Conservation (phyloP, 176 grass and related monocot species). For the Avena eriantha region DNA sequence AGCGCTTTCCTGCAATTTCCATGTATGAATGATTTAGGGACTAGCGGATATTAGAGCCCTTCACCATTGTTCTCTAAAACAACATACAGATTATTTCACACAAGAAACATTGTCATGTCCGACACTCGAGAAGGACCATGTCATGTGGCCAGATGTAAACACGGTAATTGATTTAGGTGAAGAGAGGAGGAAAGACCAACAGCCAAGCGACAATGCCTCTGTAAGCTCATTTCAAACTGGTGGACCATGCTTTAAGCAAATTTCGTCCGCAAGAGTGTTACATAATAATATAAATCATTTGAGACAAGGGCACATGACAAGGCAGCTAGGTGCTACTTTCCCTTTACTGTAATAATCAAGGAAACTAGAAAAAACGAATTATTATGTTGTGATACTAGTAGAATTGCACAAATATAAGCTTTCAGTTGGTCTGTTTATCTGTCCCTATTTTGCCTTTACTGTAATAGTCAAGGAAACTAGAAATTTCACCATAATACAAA, state of each 20-base stretch:
- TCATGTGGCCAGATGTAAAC: neutral
- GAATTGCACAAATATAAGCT: neutral
- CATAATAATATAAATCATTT: neutral
- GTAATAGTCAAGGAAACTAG: neutral
- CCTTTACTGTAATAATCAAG: neutral
- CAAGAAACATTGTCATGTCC: neutral
- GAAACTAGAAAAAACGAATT: neutral
- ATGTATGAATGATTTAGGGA: neutral
- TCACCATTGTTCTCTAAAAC: neutral
- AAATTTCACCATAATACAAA: neutral
- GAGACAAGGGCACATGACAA: neutral
- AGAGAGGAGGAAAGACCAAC: neutral
- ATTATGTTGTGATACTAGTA: neutral
- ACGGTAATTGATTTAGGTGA: neutral
- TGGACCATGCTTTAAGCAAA: neutral
- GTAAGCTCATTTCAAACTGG: neutral
- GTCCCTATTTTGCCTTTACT: neutral
- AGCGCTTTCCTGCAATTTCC: slow-evolving; percentile 69
- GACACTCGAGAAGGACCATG: neutral
- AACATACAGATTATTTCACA: neutral
- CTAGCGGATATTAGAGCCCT: neutral
- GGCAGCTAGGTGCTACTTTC: neutral
- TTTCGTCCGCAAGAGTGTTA: neutral
- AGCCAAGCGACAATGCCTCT: neutral
- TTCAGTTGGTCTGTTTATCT: neutral